These are phyloP conservation scores for Haplosporangium gracile DNA, from an alignment of 192 early-diverging fungal species.

Conservation along the genomic window DNA sequence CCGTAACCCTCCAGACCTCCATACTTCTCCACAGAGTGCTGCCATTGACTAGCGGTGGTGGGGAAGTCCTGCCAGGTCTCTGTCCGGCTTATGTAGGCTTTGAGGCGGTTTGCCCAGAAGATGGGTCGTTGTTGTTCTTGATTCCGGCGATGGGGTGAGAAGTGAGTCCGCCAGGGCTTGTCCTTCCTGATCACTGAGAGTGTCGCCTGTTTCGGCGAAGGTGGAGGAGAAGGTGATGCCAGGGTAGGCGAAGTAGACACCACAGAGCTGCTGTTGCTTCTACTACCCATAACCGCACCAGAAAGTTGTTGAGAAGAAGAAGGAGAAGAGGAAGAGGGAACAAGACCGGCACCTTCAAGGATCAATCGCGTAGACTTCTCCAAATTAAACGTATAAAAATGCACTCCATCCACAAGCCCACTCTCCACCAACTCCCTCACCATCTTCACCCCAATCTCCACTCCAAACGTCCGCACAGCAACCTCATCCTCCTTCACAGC, in stretches of 20 bases:
- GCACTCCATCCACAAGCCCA: constrained; percentile 75
- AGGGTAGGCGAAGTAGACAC: neutral
- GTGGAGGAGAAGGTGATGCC: neutral
- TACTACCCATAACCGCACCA: too few relatives aligned
- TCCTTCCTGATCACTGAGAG: neutral
- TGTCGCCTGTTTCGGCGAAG: neutral
- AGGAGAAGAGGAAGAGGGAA: constrained; percentile 78
- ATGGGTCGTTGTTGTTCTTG: constrained; percentile 94
- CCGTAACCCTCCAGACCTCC: constrained; percentile 76
- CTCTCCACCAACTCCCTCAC: constrained; percentile 65
- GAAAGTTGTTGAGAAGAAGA: constrained; percentile 12
- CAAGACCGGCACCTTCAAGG: constrained; percentile 74
- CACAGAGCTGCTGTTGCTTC: neutral
- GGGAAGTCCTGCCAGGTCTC: constrained; percentile 92
- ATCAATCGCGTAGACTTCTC: constrained; percentile 86
- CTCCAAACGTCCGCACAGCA: constrained; percentile 92
- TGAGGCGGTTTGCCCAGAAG: constrained; percentile 96
- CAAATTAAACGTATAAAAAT: constrained; percentile 94
- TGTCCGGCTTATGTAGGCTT: constrained; percentile 88
- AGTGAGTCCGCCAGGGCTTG: constrained; percentile 67
- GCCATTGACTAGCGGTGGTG: neutral
- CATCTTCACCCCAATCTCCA: constrained; percentile 80
- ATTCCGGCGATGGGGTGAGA: constrained; percentile 68
- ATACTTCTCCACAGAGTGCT: constrained; percentile 17
- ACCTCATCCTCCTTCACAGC: constrained; percentile 92